Base-by-base conservation (phyloP, 169 alveolate genomes). In the Plasmodium blacklocki region DNA sequence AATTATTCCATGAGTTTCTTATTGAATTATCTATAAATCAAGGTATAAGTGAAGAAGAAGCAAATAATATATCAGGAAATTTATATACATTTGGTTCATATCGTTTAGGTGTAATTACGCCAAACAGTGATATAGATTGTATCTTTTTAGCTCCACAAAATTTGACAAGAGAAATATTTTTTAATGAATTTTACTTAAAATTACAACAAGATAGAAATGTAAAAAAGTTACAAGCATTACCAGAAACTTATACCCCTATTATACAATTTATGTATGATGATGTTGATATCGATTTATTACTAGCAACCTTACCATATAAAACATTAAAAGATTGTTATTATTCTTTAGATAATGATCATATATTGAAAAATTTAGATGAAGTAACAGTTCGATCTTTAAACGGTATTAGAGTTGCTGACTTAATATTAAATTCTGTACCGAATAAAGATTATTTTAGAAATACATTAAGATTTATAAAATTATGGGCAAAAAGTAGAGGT, bases 401-500 rank as follows among this genome's bases (percentile, higher is more conserved):
- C 89, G 99, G 99, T 18, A 94, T 98, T 91, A 88, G 99, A 19
- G 99, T 98, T 15, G 99, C 99, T 2, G 99, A 98, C 86, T 89
- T 96, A 78, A 97, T 98, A 39, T 94, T 98, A 54, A 80, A 93
- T 49, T 93, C 97, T 11, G 99, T 99, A 1, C 99, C 99, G 11
- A 95, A 97, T 74, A 92, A 95, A 58, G 98, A 96, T 14, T 93
- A 96, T 89, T 97, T 98, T 93, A 93, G 99, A 88, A 94, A 97
- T 49, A 96, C 99, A 8, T 94, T 99, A 87, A 91, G 99, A 60
- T 96, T 97, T 73, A 97, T 99, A 47, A 98, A 98, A 93, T 96
- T 97, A 74, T 99, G 99, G 99, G 99, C 99, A 67, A 97, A 98
- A 92, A 92, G 96, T 75, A 93, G 99, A 80, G 99, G 99, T n/a